phyloP scores from a whole-genome alignment of 805 yeast species.

The Kuraishia floccosa region DNA sequence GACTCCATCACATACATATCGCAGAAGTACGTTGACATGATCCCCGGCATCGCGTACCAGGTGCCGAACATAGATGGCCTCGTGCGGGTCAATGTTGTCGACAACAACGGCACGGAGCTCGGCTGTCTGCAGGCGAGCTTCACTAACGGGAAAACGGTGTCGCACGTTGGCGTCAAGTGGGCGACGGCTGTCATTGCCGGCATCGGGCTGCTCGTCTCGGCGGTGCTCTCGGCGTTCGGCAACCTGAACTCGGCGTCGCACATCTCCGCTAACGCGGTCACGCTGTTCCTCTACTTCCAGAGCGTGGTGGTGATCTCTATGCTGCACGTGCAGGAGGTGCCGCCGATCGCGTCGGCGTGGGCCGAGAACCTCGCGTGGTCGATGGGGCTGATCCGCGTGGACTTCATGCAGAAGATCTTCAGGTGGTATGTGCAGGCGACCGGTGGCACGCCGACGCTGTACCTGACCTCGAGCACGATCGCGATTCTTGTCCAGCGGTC shows the following conservation, averaged over 20 bases:
- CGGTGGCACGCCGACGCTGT: slow-evolving; percentile 74
- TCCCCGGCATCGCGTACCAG: slow-evolving; percentile 78
- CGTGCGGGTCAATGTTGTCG: slow-evolving; percentile 39
- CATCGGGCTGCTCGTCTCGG: slow-evolving; percentile 70
- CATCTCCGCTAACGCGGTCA: slow-evolving; percentile 76
- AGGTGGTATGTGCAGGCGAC: slow-evolving; percentile 83
- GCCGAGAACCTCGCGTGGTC: slow-evolving; percentile 90
- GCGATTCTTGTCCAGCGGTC: slow-evolving; percentile 73
- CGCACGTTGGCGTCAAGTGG: slow-evolving; percentile 82
- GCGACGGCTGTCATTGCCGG: slow-evolving; percentile 89
- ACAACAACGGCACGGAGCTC: slow-evolving; percentile 25
- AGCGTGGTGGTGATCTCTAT: slow-evolving; percentile 74
- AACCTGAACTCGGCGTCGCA: slow-evolving; percentile 85
- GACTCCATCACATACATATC: slow-evolving; percentile 57
- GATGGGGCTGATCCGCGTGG: slow-evolving; percentile 73
- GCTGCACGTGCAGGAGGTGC: slow-evolving; percentile 78
- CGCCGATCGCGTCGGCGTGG: slow-evolving; percentile 93
- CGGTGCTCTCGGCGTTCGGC: slow-evolving; percentile 73
- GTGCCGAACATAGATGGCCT: slow-evolving; percentile 85
- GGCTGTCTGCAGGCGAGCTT: slow-evolving; percentile 74
- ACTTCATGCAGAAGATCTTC: slow-evolving; percentile 76
- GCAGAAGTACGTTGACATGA: slow-evolving; percentile 31
- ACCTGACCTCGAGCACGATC: slow-evolving; percentile 46
- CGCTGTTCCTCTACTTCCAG: slow-evolving; percentile 81
- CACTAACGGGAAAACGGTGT: slow-evolving; percentile 68